phyloP scores from a whole-genome alignment of 2,329 filamentous ascomycete genomes.

The Chaetomiaceae sp. region DNA sequence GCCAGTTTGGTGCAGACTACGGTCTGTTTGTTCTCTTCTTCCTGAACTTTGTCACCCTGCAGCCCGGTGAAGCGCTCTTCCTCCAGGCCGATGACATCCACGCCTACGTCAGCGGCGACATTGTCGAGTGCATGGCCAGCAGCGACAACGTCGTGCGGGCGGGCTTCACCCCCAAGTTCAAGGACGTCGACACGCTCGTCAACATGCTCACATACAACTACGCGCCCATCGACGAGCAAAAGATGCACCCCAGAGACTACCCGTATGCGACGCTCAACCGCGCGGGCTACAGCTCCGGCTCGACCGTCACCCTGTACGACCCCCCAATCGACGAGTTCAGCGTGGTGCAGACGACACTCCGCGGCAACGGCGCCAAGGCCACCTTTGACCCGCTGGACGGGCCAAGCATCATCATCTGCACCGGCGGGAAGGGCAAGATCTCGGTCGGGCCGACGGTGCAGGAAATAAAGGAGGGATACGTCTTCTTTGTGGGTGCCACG shows the following conservation, averaged over 20 bases:
- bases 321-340: conserved; percentile 96
- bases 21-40: conserved; percentile 96
- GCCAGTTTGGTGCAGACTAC: conserved; percentile 83
- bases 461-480: conserved; percentile 66
- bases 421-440: conserved; percentile 74
- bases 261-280: conserved; percentile 79
- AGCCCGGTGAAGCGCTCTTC: conserved; percentile 91
- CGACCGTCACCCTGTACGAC: conserved; percentile 73
- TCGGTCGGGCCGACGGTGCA: conserved; percentile 77
- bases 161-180: conserved; percentile 97
- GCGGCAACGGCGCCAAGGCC: conserved; percentile 67
- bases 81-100: conserved; percentile 96
- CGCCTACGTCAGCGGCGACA: conserved; percentile 87
- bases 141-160: conserved; percentile 98
- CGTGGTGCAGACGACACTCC: conserved; percentile 76
- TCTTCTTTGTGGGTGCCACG: conserved; percentile 83
- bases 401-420: conserved; percentile 91
- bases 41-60: conserved; percentile 87
- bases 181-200: conserved; percentile 85
- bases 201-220: conserved; percentile 93
- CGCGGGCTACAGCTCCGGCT: conserved; percentile 73
- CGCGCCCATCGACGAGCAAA: conserved; percentile 90
- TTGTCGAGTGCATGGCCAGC: conserved; percentile 98
- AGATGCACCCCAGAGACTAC: conserved; percentile 82
- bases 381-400: conserved; percentile 85